Evolutionary conservation across 805 yeast genomes (phyloP), one percentile per base, ranked within the genome.

Genomic region (Metschnikowia baotianmanensis): DNA sequence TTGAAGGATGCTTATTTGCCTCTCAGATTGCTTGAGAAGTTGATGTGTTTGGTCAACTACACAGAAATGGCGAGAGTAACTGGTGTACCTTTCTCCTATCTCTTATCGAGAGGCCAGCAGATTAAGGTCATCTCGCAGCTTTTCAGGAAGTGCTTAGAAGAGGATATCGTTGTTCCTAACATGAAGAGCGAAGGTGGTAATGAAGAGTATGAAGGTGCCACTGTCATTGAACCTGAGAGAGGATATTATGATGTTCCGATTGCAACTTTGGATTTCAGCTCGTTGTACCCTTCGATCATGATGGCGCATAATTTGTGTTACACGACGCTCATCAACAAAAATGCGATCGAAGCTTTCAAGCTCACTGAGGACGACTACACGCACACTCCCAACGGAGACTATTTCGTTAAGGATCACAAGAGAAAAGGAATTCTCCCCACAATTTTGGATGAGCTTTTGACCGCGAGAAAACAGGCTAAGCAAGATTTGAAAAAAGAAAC

Each of bases 21-120:
- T 1, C 58, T 93, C 53, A 70, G 99, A 48, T 71, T 93, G 26
- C 64, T 90, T 54, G 97, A 91, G 49, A 95, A 91, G 56, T 74
- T 93, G 39, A 95, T 93, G 99, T 89, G 97, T 54, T 71, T 93
- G 46, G 95, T 95, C 46, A 93, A 93, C 57, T 93, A 93, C 64
- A 91, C 97, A 0, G 99, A 93, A 65, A 93, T 93, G 99, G 97
- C 99, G 1, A 83, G 99, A 69, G 99, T 93, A 20, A 93, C 99
- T 0, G 99, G 99, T 50, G 98, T 93, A 9, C 99, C 99, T 0
- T 88, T 93, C 56, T 84, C 96, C 1, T 91, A 81, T 57, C 72
- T 93, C 46, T 67, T 93, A 31, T 62, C 95, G 12, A 77, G 99
- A 58, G 99, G 99, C 28, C 99, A 93, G 68, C 99, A 95, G 64